Conservation (phyloP, 768 basidiomycete genomes). For the Mycena leptocephala region DNA sequence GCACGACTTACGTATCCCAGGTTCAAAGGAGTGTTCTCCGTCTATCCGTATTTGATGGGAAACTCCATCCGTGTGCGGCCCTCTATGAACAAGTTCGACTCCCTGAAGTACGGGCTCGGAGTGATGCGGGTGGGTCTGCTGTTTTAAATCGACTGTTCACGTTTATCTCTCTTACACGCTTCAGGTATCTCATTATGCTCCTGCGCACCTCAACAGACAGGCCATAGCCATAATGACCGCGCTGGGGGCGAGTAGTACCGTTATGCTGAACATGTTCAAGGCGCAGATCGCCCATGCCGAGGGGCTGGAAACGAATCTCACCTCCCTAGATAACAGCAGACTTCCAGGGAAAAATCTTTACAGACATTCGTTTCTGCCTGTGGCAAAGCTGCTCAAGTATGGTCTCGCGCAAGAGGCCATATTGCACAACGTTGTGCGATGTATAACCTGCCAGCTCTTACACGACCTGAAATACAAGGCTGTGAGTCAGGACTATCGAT, state of each 20-base stretch:
- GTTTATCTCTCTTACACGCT: slow-evolving; percentile 32
- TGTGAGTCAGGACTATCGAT: neutral
- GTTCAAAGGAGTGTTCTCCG: slow-evolving; percentile 36
- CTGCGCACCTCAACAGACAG: slow-evolving; percentile 39
- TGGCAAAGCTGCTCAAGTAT: slow-evolving; percentile 31
- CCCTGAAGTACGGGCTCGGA: slow-evolving; percentile 27
- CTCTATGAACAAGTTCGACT: slow-evolving; percentile 37
- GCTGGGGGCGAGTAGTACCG: slow-evolving; percentile 19
- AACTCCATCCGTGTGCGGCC: slow-evolving; percentile 35
- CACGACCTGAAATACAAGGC: slow-evolving; percentile 38
- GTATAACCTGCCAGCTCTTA: slow-evolving; percentile 37
- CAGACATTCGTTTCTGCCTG: slow-evolving; percentile 30
- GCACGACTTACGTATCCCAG: neutral
- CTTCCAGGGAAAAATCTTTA: slow-evolving; percentile 27
- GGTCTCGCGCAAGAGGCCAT: slow-evolving; percentile 21
- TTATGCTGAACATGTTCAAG: neutral
- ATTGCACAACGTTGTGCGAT: slow-evolving; percentile 33
- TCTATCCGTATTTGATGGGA: slow-evolving; percentile 29
- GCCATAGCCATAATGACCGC: slow-evolving; percentile 32
- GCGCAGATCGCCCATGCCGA: slow-evolving; percentile 33
- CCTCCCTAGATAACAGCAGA: slow-evolving; percentile 19
- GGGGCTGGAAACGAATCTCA: slow-evolving; percentile 25
- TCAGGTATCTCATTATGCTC: slow-evolving; percentile 34
- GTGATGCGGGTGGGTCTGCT: slow-evolving; percentile 39
- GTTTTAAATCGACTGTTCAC: too few species aligned